A percentile compares a stretch with the other conserved stretches of the same genome.
Evolutionary conservation across 257 asterid genomes (phyloP).

Genomic region (Solanum pimpinellifolium): DNA sequence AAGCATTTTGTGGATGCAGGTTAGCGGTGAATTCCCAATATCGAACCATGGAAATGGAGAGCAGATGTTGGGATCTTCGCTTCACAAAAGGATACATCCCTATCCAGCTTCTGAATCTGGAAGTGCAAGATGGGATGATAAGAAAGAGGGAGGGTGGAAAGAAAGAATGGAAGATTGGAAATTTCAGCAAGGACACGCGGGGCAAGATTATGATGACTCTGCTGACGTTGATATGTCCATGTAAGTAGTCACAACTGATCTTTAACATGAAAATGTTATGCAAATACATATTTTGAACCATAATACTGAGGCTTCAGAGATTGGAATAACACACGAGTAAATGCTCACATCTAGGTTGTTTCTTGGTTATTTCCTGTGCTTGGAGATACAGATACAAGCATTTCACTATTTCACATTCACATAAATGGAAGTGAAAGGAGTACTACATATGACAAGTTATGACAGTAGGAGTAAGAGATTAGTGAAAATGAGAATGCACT

Average conservation of each 20-base stretch:
- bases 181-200: constrained; percentile 74
- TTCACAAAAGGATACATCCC: constrained; percentile 87
- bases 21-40: constrained; percentile 71
- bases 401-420: not conserved
- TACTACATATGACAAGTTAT: not conserved
- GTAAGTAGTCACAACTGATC: constrained; percentile 16
- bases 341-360: not conserved
- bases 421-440: not conserved
- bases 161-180: constrained; percentile 99
- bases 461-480: not conserved
- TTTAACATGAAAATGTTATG: not conserved
- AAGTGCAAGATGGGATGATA: constrained; percentile 83
- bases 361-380: not conserved
- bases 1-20: constrained; percentile 23
- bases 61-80: constrained; percentile 45
- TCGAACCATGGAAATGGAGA: constrained; percentile 64
- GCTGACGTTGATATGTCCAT: constrained; percentile 72
- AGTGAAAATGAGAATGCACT: not conserved
- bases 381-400: not conserved
- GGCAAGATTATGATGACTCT: constrained; percentile 49
- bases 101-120: constrained; percentile 52
- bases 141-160: constrained; percentile 76
- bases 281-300: not conserved
- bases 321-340: not conserved
- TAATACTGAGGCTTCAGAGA: not conserved